phyloP scores from a whole-genome alignment of 805 yeast species.

The Starmerella apicola region DNA sequence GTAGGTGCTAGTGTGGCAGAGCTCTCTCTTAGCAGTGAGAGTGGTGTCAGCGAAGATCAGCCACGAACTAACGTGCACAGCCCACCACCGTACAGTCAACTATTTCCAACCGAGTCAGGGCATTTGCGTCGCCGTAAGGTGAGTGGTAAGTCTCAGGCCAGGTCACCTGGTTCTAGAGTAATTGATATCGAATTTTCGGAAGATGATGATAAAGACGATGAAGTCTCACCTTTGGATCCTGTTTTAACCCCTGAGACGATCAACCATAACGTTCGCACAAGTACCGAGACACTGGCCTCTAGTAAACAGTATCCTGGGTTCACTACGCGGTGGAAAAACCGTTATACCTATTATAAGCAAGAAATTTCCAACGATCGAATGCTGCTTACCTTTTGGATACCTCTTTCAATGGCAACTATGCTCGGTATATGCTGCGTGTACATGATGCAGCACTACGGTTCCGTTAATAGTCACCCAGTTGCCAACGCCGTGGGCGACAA shows the following conservation, averaged over 20 bases:
- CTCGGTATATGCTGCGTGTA: slow-evolving; percentile 10
- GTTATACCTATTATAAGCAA: slow-evolving; percentile 31
- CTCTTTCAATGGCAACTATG: slow-evolving; percentile 39
- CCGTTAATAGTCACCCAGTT: slow-evolving; percentile 1
- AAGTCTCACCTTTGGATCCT: neutral
- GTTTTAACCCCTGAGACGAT: no score
- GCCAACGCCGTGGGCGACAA: slow-evolving; percentile 8
- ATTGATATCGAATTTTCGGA: slow-evolving; percentile 10
- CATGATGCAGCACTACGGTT: slow-evolving; percentile 11
- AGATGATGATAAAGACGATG: neutral
- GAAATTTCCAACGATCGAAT: slow-evolving; percentile 59
- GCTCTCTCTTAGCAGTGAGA: no score
- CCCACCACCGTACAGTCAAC: slow-evolving; percentile 16
- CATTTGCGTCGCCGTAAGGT: neutral
- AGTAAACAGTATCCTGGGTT: no score
- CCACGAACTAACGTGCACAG: slow-evolving; percentile 7
- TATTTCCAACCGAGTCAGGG: slow-evolving; percentile 21
- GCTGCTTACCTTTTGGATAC: slow-evolving; percentile 86
- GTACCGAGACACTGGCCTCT: no score
- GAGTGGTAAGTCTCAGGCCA: neutral
- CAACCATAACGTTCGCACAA: no score
- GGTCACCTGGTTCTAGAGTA: slow-evolving; percentile 1
- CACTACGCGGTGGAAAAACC: slow-evolving; percentile 22
- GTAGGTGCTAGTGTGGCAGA: no score
- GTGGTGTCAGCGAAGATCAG: no score